A percentile compares a stretch with the other conserved stretches of the same genome.
Conservation (phyloP, 179 eudicot species). For the Amaranthus tricolor region DNA sequence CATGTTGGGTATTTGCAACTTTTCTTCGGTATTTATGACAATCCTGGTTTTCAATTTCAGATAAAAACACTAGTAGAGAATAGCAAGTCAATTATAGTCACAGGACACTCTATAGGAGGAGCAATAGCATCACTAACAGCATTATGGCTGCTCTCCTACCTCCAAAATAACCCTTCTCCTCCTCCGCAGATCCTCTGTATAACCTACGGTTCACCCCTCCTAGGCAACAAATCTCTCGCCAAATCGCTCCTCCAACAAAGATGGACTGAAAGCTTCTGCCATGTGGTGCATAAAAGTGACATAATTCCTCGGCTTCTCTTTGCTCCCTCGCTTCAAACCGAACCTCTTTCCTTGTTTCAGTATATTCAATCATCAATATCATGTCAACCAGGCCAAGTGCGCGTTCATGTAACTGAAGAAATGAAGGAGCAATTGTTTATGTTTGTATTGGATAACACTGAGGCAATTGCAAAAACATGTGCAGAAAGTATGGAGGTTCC, state of each 20-base stretch:
- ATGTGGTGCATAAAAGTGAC: slow-evolving; percentile 67
- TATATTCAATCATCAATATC: slow-evolving; percentile 42
- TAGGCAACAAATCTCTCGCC: slow-evolving; percentile 67
- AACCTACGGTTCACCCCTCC: slow-evolving; percentile 78
- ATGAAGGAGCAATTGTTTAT: slow-evolving; percentile 36
- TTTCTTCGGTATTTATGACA: slow-evolving; percentile 41
- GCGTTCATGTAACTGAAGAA: slow-evolving; percentile 31
- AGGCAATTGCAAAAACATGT: slow-evolving; percentile 25
- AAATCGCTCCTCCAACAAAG: slow-evolving; percentile 56
- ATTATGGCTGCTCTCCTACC: slow-evolving; percentile 58
- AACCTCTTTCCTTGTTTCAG: slow-evolving; percentile 42
- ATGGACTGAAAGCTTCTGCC: slow-evolving; percentile 75
- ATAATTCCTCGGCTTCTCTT: slow-evolving; percentile 71
- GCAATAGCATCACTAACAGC: slow-evolving; percentile 75
- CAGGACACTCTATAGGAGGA: slow-evolving; percentile 92
- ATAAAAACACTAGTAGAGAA: slow-evolving; percentile 51
- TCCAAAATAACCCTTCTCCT: slow-evolving; percentile 30
- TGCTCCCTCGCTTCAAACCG: slow-evolving; percentile 45
- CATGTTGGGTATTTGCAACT: slow-evolving; percentile 59
- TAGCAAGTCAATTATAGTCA: slow-evolving; percentile 61
- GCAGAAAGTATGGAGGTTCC: slow-evolving; percentile 14
- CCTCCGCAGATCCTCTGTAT: slow-evolving; percentile 51
- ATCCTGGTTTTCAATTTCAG: slow-evolving; percentile 46
- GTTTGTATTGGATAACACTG: slow-evolving; percentile 35
- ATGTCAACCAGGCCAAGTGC: slow-evolving; percentile 19